Base-by-base conservation (phyloP, 1,284 basidiomycete species). In the Malassezia japonica region DNA sequence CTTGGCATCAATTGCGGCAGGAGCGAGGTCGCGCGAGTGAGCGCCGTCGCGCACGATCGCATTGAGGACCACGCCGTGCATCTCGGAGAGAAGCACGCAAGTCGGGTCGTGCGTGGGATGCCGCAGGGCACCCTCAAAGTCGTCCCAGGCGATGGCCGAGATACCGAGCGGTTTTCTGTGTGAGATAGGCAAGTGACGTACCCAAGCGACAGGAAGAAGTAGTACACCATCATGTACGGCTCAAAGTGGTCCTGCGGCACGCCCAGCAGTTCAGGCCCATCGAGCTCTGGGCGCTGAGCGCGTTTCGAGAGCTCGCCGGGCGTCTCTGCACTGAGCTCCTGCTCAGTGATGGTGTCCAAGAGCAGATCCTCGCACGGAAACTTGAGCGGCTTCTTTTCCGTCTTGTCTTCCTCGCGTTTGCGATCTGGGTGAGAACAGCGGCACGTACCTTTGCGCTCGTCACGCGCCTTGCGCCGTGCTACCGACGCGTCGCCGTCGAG, bases 111-210 rank as follows among this genome's bases (percentile, higher is more conserved):
- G 65, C 44, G 80, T 76, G 13, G 79, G 77, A 72, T 98, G 92
- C 44, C 83, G 82, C 24, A 98, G 77, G 0, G 89, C 84, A 55
- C 83, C 80, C 68, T 92, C 89, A 68, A 86, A 88, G 64, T 96
- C 94, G 72, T 98, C 94, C 63, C 96, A 78, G 0, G 88, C 85
- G 72, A 96, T 88, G 9, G 83, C 77, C n/a, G 91, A 92, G 9
- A 98, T 75, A 57, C 84, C 82, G 13, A 98, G 78, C 2, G 90
- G 83, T 79, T 86, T 83, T 7, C 89, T 16, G 24, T 16, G n/a
- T 37, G 6, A 5, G n/a, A n/a, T n/a, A n/a, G 36, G 6, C 34
- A 37, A 20, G 18, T 12, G 28, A 28, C 27, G 27, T 28, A 28
- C 16, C 38, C 87, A 74, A 89, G 88, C 48, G 89, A 83, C 52